Evolutionary conservation across 192 early-diverging fungal species (phyloP).

Genomic region (Backusella mclennaniae): DNA sequence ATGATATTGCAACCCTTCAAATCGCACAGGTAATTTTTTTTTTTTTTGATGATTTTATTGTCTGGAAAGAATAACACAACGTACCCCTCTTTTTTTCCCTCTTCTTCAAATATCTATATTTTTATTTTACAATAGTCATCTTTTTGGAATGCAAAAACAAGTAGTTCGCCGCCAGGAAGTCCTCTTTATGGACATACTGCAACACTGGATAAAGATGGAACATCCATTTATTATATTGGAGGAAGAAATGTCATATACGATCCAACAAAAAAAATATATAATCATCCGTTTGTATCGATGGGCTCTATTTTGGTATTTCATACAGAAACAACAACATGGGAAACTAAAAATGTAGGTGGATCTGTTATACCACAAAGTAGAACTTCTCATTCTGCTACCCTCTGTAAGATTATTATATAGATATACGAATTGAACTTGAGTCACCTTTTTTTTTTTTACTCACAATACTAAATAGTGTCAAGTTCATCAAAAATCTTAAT

Average conservation of each 20-base stretch:
- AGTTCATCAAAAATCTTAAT: background rate
- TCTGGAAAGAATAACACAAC: too few relatives aligned
- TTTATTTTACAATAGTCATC: background rate
- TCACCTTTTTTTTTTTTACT: background rate
- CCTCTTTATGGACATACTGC: constrained; percentile 1
- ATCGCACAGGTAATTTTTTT: background rate
- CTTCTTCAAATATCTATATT: too few relatives aligned
- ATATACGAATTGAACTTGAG: background rate
- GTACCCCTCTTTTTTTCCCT: too few relatives aligned
- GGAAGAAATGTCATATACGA: background rate
- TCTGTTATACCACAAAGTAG: background rate
- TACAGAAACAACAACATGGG: background rate
- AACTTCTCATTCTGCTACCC: background rate
- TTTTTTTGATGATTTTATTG: too few relatives aligned
- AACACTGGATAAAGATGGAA: background rate
- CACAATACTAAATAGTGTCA: background rate
- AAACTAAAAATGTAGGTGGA: background rate
- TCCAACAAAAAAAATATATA: background rate
- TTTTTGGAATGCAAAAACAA: constrained; percentile 3
- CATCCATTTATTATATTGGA: constrained; percentile 6
- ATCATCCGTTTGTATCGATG: background rate
- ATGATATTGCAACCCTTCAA: background rate
- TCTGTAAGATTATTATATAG: background rate
- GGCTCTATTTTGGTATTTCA: background rate
- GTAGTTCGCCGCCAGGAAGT: background rate